Base-by-base conservation (phyloP, 2,329 filamentous ascomycete genomes). In the Aaosphaeria pasadenensis region DNA sequence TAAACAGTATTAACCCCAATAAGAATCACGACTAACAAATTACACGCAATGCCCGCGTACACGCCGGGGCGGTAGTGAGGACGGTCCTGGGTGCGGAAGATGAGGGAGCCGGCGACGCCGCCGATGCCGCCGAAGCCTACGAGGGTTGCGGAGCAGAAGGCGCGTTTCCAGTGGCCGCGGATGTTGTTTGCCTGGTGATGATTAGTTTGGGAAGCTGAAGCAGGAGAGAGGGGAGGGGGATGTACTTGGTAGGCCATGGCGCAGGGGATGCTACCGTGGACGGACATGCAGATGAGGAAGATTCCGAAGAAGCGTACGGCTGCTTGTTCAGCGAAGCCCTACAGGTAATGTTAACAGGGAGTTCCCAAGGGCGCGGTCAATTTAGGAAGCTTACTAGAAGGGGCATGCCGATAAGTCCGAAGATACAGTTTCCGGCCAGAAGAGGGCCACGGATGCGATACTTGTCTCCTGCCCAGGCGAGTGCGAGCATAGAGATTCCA, bases 151-250 rank as follows among this genome's bases (percentile, higher is more conserved):
- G 83, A 88, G 66, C 83, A 86, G 57, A 94, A 85, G 1, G 89
- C 89, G 42, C 90, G 83, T 74, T 92, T 95, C 88, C 89, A 95
- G 72, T 94, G 89, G 0, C 89, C 89, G 45, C 88, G 84, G 62
- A 95, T 86, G 70, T 95, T 95, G 72, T 92, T 94, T 39, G 88
- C 88, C n/a, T 44, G 29, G 29, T 58, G 54, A 38, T 11, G 33
- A 36, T 36, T 36, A 13, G 9, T 13, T 36, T 9, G 9, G 33
- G 33, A 36, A 36, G 9, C 3, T 11, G 9, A 4, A 11, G 13
- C 4, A 36, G 9, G 33, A 4, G 33, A 36, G 7, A 13, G 13
- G 13, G 33, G 13, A 11, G 13, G 33, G 13, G 3, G 13, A 36
- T 4, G 33, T 36, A 36, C 33, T 73, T 92, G 89, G 73, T 89